Base-by-base conservation (phyloP, 345 rosid species). In the Citrus trifoliata region DNA sequence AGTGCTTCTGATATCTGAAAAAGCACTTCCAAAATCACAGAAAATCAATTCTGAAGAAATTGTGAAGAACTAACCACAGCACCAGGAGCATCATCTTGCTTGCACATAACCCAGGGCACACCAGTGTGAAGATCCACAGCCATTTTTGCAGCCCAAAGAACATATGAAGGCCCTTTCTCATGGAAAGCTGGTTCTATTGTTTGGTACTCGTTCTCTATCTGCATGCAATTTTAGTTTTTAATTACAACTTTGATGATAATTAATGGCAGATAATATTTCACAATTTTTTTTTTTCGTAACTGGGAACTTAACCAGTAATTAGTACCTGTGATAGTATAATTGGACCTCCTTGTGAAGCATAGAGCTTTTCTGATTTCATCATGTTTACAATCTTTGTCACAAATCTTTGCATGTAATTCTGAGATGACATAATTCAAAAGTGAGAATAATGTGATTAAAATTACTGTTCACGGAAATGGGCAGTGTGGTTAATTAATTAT, bases 81-180 rank as follows among this genome's bases (percentile, higher is more conserved):
- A 74, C 87, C 86, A 64, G 97, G 95, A 78, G 97, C 97, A 67
- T 94, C 95, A 76, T 83, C 74, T 85, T 94, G 97, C 82, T 88
- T 92, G 81, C 97, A 92, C 95, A 94, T 94, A 33, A 87, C 86
- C 97, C 97, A 94, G 21, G 98, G 98, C 35, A 91, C 93, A 3
- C 95, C 97, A 13, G 93, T 87, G 2, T 91, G 73, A 75, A 90
- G 88, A 2, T 88, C 93, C 33, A 84, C 85, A 1, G 93, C 95
- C 88, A 92, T 81, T 67, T 77, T 61, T 32, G 93, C 95, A 3
- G 97, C 95, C 98, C 98, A 92, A 0, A 80, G 78, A 10, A 92
- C 89, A 65, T 92, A 94, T 1, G 75, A 28, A 4, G 82, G 74
- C 21, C 98, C 97, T 28, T 78, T 53, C 21, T 84, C 82, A 25